These are phyloP conservation scores for Boletus semigastroideus DNA, from an alignment of 1,284 basidiomycete species.

Conservation along the genomic window DNA sequence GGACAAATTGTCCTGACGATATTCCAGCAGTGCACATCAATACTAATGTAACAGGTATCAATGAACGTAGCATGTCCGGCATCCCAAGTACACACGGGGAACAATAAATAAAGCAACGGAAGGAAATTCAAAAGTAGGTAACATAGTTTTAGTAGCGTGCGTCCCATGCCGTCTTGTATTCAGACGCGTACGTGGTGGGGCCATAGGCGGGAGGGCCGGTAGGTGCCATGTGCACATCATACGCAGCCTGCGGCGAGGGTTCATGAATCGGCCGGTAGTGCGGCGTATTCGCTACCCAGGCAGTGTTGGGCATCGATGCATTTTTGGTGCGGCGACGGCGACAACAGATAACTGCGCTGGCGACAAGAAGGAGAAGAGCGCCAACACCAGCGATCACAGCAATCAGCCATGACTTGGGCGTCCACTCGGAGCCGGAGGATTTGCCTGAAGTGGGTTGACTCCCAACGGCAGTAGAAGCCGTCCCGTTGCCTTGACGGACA, in stretches of 20 bases:
- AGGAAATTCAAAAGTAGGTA: background rate
- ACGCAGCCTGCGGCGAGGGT: conserved; percentile 30
- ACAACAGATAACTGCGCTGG: conserved; percentile 7
- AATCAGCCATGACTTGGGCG: conserved; percentile 10
- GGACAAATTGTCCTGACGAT: too few relatives aligned
- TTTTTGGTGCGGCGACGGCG: conserved; percentile 12
- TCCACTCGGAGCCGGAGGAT: background rate
- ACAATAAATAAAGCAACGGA: too few relatives aligned
- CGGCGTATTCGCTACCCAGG: conserved; percentile 5
- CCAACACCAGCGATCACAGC: conserved; percentile 13
- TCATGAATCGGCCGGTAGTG: conserved; percentile 24
- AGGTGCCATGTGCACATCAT: conserved; percentile 28
- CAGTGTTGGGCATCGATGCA: background rate
- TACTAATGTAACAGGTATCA: background rate
- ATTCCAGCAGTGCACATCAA: background rate
- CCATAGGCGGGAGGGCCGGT: conserved; percentile 11
- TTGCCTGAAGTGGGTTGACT: background rate
- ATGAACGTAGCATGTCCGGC: background rate
- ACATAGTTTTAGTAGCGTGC: conserved; percentile 12
- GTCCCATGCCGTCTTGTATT: conserved; percentile 30
- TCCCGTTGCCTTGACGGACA: conserved; percentile 8
- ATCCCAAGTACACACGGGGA: background rate
- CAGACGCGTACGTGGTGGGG: conserved; percentile 5
- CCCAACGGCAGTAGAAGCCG: background rate
- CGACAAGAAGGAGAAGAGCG: conserved; percentile 8